A percentile compares a stretch with the other conserved stretches of the same genome.
phyloP scores from a whole-genome alignment of 1,139 yeast genomes.

The Geotrichum carabidarum region DNA sequence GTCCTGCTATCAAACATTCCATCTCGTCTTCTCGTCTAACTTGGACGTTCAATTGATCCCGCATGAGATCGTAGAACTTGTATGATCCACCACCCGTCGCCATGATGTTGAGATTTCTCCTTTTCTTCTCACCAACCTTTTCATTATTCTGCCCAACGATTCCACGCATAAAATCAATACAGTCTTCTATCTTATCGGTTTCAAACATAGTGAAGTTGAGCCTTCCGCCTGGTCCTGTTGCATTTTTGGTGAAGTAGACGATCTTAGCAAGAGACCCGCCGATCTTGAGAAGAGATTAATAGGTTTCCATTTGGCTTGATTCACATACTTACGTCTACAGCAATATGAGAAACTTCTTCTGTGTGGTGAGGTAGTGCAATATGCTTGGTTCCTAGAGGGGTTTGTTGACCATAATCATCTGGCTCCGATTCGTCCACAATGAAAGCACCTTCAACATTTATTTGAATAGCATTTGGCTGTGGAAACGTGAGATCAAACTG shows the following conservation, averaged over 20 bases:
- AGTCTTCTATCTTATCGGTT: slow-evolving; percentile 73
- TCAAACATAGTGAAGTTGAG: slow-evolving; percentile 82
- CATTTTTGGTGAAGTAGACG: slow-evolving; percentile 64
- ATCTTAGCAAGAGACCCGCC: slow-evolving; percentile 94
- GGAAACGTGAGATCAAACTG: slow-evolving; percentile 31
- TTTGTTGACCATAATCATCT: slow-evolving; percentile 35
- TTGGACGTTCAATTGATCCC: slow-evolving; percentile 48
- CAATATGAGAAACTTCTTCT: slow-evolving; percentile 51
- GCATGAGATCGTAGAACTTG: slow-evolving; percentile 68
- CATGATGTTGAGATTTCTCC: slow-evolving; percentile 54
- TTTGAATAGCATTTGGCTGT: slow-evolving; percentile 44
- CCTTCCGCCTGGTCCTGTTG: slow-evolving; percentile 53
- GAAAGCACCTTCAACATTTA: slow-evolving; percentile 46
- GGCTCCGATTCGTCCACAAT: slow-evolving; percentile 40
- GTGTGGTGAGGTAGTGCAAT: slow-evolving; percentile 64
- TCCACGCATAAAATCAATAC: slow-evolving; percentile 56
- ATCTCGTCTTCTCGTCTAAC: slow-evolving; percentile 73
- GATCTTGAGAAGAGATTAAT: slow-evolving; percentile 37
- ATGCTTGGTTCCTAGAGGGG: slow-evolving; percentile 42
- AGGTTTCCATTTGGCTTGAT: neutral
- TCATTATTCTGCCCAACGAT: slow-evolving; percentile 40
- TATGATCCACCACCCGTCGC: slow-evolving; percentile 99
- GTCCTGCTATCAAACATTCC: slow-evolving; percentile 86
- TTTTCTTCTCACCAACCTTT: slow-evolving; percentile 28
- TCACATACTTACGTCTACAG: slow-evolving; percentile 44